Base-by-base conservation (phyloP, 192 early-diverging fungal species). In the Coemansia sp. region DNA sequence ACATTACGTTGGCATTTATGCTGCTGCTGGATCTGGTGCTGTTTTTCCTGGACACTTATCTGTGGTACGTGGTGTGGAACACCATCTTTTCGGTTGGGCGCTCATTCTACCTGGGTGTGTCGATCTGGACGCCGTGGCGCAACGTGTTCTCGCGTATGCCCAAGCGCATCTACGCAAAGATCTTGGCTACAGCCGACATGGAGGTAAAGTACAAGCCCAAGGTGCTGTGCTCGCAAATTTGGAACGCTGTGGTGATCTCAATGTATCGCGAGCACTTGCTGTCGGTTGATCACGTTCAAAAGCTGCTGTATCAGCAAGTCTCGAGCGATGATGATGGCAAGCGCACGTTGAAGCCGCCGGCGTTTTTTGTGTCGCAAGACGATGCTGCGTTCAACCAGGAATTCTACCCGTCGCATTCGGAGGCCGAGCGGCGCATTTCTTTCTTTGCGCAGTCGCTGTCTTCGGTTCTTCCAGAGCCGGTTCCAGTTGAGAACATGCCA, bases 21-120 rank as follows among this genome's bases (percentile, higher is more conserved):
- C 86, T 92, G 73, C 64, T 90, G 57, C 85, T 90, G 22, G 87
- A 90, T 55, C 64, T 92, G 51, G 79, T 87, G 10, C 85, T 94
- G 12, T 92, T 88, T 70, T 94, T 94, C 67, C 69, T 92, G 47
- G 91, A 92, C 59, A 94, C 92, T 0, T 94, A 94, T 63, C 82
- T 94, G 62, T 94, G 92, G 91, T 94, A 91, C 60, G 88, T 92
- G 23, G 90, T 92, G 43, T 92, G 90, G 90, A 90, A 89, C 68
- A 90, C 91, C 1, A 62, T 89, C 47, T 90, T 94, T 52, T 92
- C 91, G 3, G 89, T 92, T 23, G 85, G 83, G 26, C 84, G 86
- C 48, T 87, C 91, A 5, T 90, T 94, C 57, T 85, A 88, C 45
- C 85, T 91, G 6, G 92, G 90, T 19, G 82, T 92, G 22, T 92